These are phyloP conservation scores for Vanderwaltozyma yarrowii DNA, from an alignment of 805 yeast species.

Conservation along the genomic window DNA sequence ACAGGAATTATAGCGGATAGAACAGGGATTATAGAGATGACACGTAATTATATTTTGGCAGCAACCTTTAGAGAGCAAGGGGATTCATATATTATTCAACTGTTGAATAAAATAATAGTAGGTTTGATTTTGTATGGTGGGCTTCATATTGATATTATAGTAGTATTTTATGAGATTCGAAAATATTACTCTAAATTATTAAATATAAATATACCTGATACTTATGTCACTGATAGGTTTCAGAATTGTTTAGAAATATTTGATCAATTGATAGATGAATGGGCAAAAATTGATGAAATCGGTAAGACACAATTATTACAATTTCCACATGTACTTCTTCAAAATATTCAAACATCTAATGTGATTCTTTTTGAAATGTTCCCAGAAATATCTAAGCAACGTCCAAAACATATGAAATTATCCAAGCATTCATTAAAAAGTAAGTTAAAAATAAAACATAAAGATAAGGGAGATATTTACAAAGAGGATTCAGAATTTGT, in stretches of 20 bases:
- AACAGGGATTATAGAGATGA: conserved; percentile 27
- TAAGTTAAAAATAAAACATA: background rate
- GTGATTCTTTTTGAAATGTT: background rate
- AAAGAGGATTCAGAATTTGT: background rate
- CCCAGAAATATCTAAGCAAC: background rate
- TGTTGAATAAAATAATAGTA: conserved; percentile 34
- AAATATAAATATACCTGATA: background rate
- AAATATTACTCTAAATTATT: conserved; percentile 17
- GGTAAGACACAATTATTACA: conserved; percentile 1
- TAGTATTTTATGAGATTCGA: conserved; percentile 34
- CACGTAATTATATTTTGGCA: conserved; percentile 32
- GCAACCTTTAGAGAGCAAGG: conserved; percentile 26
- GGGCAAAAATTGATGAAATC: conserved; percentile 2
- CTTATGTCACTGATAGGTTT: background rate
- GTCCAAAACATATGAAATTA: no score
- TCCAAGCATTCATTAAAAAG: background rate
- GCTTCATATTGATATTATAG: conserved; percentile 32
- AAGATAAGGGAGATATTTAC: background rate
- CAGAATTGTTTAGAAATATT: conserved; percentile 6
- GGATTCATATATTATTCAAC: conserved; percentile 28
- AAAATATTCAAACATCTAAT: background rate
- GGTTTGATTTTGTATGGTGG: conserved; percentile 38
- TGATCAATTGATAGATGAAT: conserved; percentile 6
- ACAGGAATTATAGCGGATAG: conserved; percentile 8
- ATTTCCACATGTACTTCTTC: conserved; percentile 4